A percentile compares a stretch with the other conserved stretches of the same genome.
Evolutionary conservation across 2,329 filamentous ascomycete genomes (phyloP).

Genomic region (Pseudocercospora macadamiae): DNA sequence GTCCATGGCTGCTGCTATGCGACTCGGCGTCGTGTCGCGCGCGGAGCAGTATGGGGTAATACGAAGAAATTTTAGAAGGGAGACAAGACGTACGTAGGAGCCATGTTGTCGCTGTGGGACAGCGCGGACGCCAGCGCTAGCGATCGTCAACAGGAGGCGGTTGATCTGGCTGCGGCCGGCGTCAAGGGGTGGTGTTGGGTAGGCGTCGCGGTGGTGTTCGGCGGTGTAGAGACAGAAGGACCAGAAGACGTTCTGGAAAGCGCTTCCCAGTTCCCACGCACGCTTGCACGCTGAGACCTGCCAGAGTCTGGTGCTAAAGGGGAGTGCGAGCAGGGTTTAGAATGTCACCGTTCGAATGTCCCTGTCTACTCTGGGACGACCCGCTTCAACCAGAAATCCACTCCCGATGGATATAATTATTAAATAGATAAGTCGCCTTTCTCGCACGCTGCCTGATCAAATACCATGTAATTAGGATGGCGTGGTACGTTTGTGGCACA

Average conservation of each 20-base stretch:
- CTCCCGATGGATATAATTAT: too few relatives aligned
- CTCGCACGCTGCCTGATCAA: too few relatives aligned
- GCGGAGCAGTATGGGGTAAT: conserved; percentile 16
- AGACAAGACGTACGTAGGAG: conserved; percentile 20
- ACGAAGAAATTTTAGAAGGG: conserved; percentile 12
- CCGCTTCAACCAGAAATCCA: neutral
- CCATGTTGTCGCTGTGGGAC: conserved; percentile 10
- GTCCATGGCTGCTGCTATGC: neutral
- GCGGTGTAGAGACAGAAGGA: neutral
- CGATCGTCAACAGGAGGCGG: conserved; percentile 10
- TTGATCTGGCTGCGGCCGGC: neutral
- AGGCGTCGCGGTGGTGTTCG: neutral
- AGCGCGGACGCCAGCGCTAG: conserved; percentile 17
- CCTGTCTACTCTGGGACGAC: neutral
- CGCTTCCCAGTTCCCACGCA: neutral
- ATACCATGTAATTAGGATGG: too few relatives aligned
- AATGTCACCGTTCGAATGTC: neutral
- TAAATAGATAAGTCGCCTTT: too few relatives aligned
- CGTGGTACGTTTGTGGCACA: neutral
- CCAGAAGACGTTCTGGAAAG: neutral
- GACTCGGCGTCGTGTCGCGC: conserved; percentile 3
- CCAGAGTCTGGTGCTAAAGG: neutral
- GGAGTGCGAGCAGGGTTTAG: neutral
- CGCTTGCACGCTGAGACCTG: neutral
- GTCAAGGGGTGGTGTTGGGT: neutral